phyloP scores from a whole-genome alignment of 2,329 filamentous ascomycete genomes.

The Phaeosphaeria sp. region DNA sequence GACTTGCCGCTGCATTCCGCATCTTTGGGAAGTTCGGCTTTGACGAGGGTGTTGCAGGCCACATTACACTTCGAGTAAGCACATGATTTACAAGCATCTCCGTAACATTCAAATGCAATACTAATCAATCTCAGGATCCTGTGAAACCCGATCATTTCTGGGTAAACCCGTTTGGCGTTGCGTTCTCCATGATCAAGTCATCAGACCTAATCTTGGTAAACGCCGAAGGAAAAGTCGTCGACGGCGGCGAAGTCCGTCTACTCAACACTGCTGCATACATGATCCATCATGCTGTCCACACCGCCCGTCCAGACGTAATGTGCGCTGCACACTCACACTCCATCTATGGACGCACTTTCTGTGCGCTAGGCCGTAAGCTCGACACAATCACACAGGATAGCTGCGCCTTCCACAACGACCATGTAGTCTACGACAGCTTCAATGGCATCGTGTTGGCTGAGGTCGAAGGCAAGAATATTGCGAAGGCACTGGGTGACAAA shows the following conservation, averaged over 20 bases:
- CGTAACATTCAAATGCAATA: not conserved
- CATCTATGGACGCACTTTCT: conserved; percentile 68
- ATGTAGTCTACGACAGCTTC: conserved; percentile 60
- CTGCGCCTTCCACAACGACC: conserved; percentile 62
- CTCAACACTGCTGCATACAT: conserved; percentile 61
- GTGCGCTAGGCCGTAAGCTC: conserved; percentile 64
- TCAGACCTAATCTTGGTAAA: conserved; percentile 74
- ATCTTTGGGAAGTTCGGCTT: conserved; percentile 51
- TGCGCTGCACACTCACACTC: conserved; percentile 67
- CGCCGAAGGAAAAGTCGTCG: conserved; percentile 66
- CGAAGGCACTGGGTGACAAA: conserved; percentile 54
- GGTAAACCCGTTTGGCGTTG: conserved; percentile 71
- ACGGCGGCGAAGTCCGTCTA: conserved; percentile 58
- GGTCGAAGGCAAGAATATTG: conserved; percentile 62
- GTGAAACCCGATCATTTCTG: conserved; percentile 67
- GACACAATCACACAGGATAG: conserved; percentile 67
- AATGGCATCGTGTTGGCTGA: conserved; percentile 61
- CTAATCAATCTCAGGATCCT: conserved; percentile 52
- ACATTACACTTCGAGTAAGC: conserved; percentile 64
- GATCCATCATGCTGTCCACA: conserved; percentile 67
- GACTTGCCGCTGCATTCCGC: conserved; percentile 47
- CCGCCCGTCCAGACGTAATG: conserved; percentile 64
- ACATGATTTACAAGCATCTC: too few species aligned
- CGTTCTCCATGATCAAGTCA: conserved; percentile 67
- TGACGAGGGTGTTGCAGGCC: conserved; percentile 62